A percentile compares a stretch with the other conserved stretches of the same genome.
These are phyloP conservation scores for Lolium multiflorum DNA, from an alignment of 176 grass and related monocot genomes.

Conservation along the genomic window DNA sequence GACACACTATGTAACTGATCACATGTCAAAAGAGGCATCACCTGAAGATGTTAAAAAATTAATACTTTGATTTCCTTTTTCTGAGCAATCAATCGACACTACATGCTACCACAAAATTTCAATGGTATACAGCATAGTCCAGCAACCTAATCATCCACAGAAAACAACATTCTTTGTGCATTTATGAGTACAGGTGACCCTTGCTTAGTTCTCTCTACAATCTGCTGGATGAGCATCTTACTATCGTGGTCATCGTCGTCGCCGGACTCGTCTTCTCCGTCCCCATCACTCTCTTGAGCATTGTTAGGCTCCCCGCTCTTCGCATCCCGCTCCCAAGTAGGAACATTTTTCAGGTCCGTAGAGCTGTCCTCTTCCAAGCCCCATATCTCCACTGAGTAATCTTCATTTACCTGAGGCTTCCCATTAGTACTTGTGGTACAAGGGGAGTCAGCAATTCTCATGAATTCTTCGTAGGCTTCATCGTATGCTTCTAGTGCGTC, in stretches of 20 bases:
- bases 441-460: conserved; percentile 50
- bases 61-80: conserved; percentile 25
- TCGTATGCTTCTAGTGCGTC: conserved; percentile 83
- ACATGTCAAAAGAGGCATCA: background rate
- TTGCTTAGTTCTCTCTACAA: conserved; percentile 93
- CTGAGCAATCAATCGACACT: conserved; percentile 32
- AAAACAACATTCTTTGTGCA: conserved; percentile 84
- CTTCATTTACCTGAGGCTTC: conserved; percentile 46
- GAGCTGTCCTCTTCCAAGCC: conserved; percentile 53
- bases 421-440: conserved; percentile 51
- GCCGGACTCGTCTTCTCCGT: conserved; percentile 34
- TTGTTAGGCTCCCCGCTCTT: conserved; percentile 28
- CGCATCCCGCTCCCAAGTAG: conserved; percentile 26
- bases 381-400: conserved; percentile 56
- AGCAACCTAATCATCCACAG: conserved; percentile 64
- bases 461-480: conserved; percentile 91
- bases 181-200: conserved; percentile 78
- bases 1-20: background rate
- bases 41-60: conserved; percentile 1
- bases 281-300: conserved; percentile 34
- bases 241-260: conserved; percentile 42
- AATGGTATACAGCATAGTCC: conserved; percentile 34
- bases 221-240: conserved; percentile 74
- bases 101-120: conserved; percentile 37
- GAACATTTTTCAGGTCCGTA: conserved; percentile 38